These are phyloP conservation scores for Passiflora organensis DNA, from an alignment of 345 rosid species.

Conservation along the genomic window DNA sequence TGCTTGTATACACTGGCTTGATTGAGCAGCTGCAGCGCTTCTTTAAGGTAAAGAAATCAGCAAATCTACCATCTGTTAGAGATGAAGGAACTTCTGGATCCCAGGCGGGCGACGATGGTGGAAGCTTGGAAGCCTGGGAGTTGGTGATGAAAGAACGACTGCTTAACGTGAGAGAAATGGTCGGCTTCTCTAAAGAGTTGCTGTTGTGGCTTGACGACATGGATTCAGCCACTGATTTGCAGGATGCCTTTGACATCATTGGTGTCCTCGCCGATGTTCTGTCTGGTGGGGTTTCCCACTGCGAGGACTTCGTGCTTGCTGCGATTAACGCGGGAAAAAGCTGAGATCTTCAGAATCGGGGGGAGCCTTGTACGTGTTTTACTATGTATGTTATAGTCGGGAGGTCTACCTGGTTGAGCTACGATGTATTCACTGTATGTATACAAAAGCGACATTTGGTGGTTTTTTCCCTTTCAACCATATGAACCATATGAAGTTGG, in stretches of 20 bases:
- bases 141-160: conserved; percentile 67
- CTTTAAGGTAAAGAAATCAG: conserved; percentile 56
- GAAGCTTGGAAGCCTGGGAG: conserved; percentile 71
- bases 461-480: too few species aligned
- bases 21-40: conserved; percentile 86
- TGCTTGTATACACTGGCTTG: conserved; percentile 86
- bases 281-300: conserved; percentile 53
- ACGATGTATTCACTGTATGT: too few species aligned
- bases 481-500: too few species aligned
- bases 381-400: not conserved
- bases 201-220: conserved; percentile 83
- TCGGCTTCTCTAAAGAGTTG: conserved; percentile 76
- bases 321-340: conserved; percentile 63
- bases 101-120: conserved; percentile 39
- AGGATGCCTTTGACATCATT: conserved; percentile 80
- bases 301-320: conserved; percentile 73
- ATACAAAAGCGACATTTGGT: not conserved
- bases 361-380: conserved; percentile 12
- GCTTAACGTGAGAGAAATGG: conserved; percentile 69
- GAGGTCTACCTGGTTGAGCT: too few species aligned
- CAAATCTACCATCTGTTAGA: conserved; percentile 19
- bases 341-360: conserved; percentile 23
- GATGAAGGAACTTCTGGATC: conserved; percentile 39
- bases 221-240: conserved; percentile 62
- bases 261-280: conserved; percentile 72